A percentile compares a stretch with the other conserved stretches of the same genome.
phyloP scores from a whole-genome alignment of 2,329 filamentous ascomycete genomes.

The Ophiostoma quercus region DNA sequence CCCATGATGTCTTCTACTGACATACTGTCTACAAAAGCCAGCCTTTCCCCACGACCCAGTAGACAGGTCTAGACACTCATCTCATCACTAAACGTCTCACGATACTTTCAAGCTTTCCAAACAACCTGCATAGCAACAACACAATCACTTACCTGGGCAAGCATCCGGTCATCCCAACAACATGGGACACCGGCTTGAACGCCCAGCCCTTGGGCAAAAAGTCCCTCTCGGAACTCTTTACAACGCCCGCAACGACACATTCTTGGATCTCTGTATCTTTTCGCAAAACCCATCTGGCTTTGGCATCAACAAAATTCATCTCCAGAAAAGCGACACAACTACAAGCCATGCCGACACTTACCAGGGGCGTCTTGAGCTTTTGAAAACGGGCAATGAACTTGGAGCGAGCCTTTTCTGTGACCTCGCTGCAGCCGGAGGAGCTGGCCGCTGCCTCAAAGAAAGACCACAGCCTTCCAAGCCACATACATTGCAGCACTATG shows the following conservation, averaged over 20 bases:
- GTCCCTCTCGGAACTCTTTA: constrained; percentile 20
- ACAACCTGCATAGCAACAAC: no score
- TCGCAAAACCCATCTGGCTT: constrained; percentile 20
- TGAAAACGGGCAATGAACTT: neutral
- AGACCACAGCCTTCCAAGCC: neutral
- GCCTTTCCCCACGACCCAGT: no score
- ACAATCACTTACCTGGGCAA: no score
- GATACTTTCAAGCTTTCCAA: no score
- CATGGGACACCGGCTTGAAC: constrained; percentile 14
- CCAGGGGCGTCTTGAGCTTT: neutral
- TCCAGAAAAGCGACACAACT: neutral
- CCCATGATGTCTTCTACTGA: no score
- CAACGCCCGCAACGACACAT: constrained; percentile 23
- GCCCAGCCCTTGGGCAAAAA: constrained; percentile 23
- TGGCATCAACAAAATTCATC: neutral
- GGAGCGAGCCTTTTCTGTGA: neutral
- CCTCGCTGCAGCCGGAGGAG: neutral
- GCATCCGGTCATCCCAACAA: no score
- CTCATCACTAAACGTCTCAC: no score
- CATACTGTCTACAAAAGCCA: no score
- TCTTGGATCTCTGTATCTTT: constrained; percentile 17
- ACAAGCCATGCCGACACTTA: neutral
- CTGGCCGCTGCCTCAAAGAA: neutral
- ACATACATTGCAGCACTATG: neutral
- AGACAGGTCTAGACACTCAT: no score